Conservation (phyloP, 441 rosid genomes). For the Croton laevigatus region DNA sequence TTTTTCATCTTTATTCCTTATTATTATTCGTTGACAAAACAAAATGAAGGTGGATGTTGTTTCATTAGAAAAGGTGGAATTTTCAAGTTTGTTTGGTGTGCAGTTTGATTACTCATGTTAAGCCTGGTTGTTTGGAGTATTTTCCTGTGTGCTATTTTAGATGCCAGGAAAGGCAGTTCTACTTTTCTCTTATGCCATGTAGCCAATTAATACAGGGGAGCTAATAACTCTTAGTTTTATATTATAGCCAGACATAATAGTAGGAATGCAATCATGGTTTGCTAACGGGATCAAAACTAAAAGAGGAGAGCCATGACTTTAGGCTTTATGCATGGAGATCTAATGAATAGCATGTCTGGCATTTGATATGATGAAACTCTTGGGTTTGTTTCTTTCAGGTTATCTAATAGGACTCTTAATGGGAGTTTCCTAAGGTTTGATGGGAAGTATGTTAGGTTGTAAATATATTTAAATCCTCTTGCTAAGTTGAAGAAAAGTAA, state of each 20-base stretch:
- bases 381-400: background rate
- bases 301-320: background rate
- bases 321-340: background rate
- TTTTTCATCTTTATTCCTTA: background rate
- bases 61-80: background rate
- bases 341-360: background rate
- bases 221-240: background rate
- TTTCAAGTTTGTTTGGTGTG: background rate
- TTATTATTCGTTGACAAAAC: too few species aligned
- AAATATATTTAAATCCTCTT: background rate
- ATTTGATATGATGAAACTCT: background rate
- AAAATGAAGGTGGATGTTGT: background rate
- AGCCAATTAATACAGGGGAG: background rate
- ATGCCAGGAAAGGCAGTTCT: background rate
- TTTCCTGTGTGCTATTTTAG: too few species aligned
- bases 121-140: too few species aligned
- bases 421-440: background rate
- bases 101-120: background rate
- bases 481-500: background rate
- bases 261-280: background rate
- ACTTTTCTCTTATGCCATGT: background rate
- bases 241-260: background rate
- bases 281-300: background rate
- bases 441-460: background rate
- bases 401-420: background rate